These are phyloP conservation scores for Leptosphaerulina australis DNA, from an alignment of 2,329 filamentous ascomycete species.

Conservation along the genomic window DNA sequence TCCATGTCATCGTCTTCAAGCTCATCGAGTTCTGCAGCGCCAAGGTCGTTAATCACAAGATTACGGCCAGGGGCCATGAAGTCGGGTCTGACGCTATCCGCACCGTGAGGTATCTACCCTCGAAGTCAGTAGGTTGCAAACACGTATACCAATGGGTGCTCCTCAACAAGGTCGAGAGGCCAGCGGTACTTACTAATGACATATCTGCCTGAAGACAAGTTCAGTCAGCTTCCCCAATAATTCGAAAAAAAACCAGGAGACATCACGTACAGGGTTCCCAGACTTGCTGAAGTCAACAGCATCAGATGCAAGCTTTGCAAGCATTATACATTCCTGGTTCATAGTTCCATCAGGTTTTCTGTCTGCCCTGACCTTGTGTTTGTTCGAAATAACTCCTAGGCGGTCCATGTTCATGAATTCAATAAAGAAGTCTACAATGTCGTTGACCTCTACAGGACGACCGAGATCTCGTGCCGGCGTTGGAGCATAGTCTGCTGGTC, in stretches of 20 bases:
- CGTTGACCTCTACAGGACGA: constrained; percentile 62
- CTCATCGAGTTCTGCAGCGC: constrained; percentile 32
- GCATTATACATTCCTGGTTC: constrained; percentile 41
- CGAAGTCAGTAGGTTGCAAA: background rate
- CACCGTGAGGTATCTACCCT: constrained; percentile 21
- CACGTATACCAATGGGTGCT: background rate
- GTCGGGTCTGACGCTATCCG: constrained; percentile 52
- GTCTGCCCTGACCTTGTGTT: constrained; percentile 52
- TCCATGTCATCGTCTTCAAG: constrained; percentile 43
- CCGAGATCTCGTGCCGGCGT: constrained; percentile 64
- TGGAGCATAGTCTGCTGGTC: constrained; percentile 73
- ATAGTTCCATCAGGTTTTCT: constrained; percentile 37
- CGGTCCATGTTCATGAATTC: constrained; percentile 52
- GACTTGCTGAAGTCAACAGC: constrained; percentile 43
- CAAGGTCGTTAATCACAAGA: constrained; percentile 43
- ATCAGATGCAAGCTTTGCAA: constrained; percentile 49
- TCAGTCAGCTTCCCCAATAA: background rate
- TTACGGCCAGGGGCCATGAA: constrained; percentile 59
- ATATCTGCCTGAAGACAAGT: constrained; percentile 9
- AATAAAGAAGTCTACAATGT: constrained; percentile 84
- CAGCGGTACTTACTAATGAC: background rate
- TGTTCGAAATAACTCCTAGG: constrained; percentile 51
- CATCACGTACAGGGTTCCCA: constrained; percentile 24
- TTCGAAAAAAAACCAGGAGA: background rate
- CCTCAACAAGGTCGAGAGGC: background rate